Base-by-base conservation (phyloP, 108 stramenopile genomes). In the Nannochloropsis oceanica region DNA sequence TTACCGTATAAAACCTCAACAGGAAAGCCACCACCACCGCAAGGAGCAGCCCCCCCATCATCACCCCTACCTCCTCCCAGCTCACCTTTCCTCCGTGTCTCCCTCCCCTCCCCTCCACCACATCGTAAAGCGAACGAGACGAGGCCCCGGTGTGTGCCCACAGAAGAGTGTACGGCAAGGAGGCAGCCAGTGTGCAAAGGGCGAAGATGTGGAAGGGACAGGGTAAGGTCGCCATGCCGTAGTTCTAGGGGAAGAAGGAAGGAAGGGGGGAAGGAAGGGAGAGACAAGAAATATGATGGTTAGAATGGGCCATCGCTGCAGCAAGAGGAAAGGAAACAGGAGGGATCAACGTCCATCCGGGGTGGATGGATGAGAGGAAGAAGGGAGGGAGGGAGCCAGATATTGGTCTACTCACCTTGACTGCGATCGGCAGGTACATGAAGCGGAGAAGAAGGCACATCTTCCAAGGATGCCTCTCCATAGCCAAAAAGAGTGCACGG, bases 1-100 rank as follows among this genome's bases (percentile, higher is more conserved):
- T 92, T 14, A 87, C 24, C 25, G 90, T 87, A 85, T 95, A 87
- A 87, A 94, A 94, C 43, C 91, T 79, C 26, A 86, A 26, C 44
- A 89, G 7, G 22, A 73, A n/a, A 18, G n/a, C 59, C 59, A 73
- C 5, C 22, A n/a, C 59, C 59, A 73, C 22, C 22, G 59, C n/a
- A 18, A 73, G 22, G 22, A n/a, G 22, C 59, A 73, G 59, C 59
- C 59, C 59, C 59, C 59, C 59, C 59, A 18, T n/a, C 59, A 73
- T n/a, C 59, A n/a, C 59, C 59, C 59, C 59, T 18, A 73, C 59
- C 59, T 73, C 59, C 59, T n/a, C 59, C 34, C 34, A 34, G 34
- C 34, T 34, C 34, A 34, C 34, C 34, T 34, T 34, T n/a, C 59
- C 59, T n/a, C 18, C 59, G 5, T 73, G 59, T 8, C 59, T 18